Conservation (phyloP, 1,284 basidiomycete species). For the Flammula alnicola region DNA sequence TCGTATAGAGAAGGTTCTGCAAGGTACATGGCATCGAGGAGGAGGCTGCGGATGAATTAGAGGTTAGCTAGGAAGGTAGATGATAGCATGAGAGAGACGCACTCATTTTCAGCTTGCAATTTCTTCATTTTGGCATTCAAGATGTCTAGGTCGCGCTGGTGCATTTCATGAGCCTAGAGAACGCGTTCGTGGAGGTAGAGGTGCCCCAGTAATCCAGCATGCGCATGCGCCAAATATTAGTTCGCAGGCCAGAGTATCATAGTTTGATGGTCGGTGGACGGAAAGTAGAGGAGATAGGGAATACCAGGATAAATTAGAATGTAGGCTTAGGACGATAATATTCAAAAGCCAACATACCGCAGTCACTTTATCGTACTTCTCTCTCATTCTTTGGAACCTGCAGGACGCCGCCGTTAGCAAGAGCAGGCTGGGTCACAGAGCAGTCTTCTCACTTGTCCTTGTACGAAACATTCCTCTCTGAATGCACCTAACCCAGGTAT, state of each 20-base stretch:
- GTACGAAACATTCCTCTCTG: constrained; percentile 24
- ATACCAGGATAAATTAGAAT: neutral
- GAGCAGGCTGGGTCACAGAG: too few species aligned
- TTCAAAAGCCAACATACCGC: constrained; percentile 40
- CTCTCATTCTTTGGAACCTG: constrained; percentile 57
- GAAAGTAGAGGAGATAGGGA: constrained; percentile 3
- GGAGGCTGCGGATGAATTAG: constrained; percentile 21
- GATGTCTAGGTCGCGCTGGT: constrained; percentile 49
- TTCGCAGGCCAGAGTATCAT: too few species aligned
- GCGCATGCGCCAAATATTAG: too few species aligned
- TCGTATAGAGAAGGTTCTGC: constrained; percentile 27
- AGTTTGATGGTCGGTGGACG: too few species aligned
- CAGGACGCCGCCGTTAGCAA: neutral
- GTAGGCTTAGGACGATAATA: neutral
- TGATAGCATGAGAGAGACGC: constrained; percentile 25
- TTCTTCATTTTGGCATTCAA: constrained; percentile 55
- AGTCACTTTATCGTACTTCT: constrained; percentile 57
- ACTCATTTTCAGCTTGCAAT: constrained; percentile 66
- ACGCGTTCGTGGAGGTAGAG: too few species aligned
- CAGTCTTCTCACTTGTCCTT: constrained; percentile 32
- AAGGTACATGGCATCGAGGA: constrained; percentile 35
- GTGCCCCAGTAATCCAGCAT: too few species aligned
- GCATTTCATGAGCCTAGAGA: constrained; percentile 47
- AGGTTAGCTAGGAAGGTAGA: neutral
- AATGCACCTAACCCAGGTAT: constrained; percentile 10